These are phyloP conservation scores for Kandelia obovata DNA, from an alignment of 345 rosid species.

Conservation along the genomic window DNA sequence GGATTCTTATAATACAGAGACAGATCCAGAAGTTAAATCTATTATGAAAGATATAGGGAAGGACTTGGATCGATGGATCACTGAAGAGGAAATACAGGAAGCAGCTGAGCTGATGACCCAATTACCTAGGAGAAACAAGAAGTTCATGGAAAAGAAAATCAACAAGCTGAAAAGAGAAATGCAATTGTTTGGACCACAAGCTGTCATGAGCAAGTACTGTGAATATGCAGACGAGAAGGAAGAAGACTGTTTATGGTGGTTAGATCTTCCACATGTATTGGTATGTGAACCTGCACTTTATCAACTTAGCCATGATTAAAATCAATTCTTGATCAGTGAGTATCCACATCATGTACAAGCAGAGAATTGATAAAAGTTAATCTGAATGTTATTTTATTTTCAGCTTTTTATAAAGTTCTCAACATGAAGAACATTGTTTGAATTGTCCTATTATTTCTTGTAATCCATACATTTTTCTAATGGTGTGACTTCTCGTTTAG, in stretches of 20 bases:
- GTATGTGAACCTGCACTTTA: constrained; percentile 36
- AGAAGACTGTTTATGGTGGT: constrained; percentile 93
- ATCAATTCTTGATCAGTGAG: too few relatives aligned
- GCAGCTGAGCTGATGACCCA: constrained; percentile 69
- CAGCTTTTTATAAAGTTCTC: too few relatives aligned
- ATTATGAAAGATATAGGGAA: constrained; percentile 81
- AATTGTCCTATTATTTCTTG: too few relatives aligned
- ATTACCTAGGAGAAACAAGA: constrained; percentile 54
- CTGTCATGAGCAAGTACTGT: constrained; percentile 79
- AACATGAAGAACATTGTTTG: too few relatives aligned
- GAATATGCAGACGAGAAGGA: constrained; percentile 79
- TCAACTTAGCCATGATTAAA: background rate
- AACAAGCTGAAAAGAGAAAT: constrained; percentile 76
- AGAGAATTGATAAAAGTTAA: too few relatives aligned
- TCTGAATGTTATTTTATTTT: too few relatives aligned
- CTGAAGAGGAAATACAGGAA: constrained; percentile 82
- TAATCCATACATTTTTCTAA: too few relatives aligned
- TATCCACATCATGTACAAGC: too few relatives aligned
- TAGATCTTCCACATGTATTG: constrained; percentile 84
- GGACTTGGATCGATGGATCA: constrained; percentile 89
- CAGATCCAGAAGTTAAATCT: constrained; percentile 79
- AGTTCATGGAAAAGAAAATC: constrained; percentile 72
- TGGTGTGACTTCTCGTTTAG: too few relatives aligned
- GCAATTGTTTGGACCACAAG: constrained; percentile 93
- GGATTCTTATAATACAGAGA: constrained; percentile 75